Base-by-base conservation (phyloP, 768 basidiomycete genomes). In the Glaciozyma martinii region DNA sequence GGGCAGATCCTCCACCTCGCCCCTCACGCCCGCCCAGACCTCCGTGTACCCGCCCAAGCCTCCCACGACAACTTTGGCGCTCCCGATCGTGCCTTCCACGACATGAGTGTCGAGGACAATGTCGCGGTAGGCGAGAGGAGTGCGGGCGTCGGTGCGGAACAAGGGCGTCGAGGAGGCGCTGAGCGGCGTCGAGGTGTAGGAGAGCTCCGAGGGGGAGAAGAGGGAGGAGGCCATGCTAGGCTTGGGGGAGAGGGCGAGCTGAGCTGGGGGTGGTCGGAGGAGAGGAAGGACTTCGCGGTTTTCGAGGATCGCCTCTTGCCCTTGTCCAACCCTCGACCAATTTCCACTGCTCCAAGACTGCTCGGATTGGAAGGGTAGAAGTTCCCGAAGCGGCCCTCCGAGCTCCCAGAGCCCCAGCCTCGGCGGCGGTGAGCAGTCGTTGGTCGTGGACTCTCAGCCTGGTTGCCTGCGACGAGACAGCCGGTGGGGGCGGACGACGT, bases 81-180 rank as follows among this genome's bases (percentile, higher is more conserved):
- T 90, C 9, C 90, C 90, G 65, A 92, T 90, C 25, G 90, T 86
- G 8, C 89, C 81, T 8, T 89, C 87, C 21, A 85, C 84, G 2
- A 87, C 81, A 27, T 86, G 87, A 0, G 88, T 88, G 76, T 89
- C 85, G 33, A 93, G 82, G 12, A 83, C 78, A 27, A 92, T 80
- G 0, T 81, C 77, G 33, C 90, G 81, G 71, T 82, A 91, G 67
- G 88, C 85, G 43, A 80, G 76, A 0, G 87, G 79, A 9, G 78
- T 72, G 25, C 90, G 86, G 1, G 89, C 89, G 74, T 93, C 90
- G 6, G 83, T 80, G 58, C 90, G 86, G n/a, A 84, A 77, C 2
- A 89, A 83, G 3, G 90, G 79, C 40, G 89, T 85, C 72, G 86
- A 90, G 5, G 88, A 83, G 37, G 56, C 44, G 13, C 50, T 32